A percentile compares a stretch with the other conserved stretches of the same genome.
phyloP scores from a whole-genome alignment of 179 eudicot genomes.

The Silene coronaria region DNA sequence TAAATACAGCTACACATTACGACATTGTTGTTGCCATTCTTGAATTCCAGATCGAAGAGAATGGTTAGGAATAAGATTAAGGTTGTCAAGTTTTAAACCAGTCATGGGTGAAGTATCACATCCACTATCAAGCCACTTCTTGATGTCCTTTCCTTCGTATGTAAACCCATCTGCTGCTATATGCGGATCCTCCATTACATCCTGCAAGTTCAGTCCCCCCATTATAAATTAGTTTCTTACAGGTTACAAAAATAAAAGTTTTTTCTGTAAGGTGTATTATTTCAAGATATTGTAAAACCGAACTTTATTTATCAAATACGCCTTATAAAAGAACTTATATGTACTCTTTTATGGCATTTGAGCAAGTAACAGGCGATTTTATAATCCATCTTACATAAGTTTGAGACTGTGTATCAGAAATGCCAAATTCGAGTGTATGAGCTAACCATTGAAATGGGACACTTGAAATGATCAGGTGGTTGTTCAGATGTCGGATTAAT shows the following conservation, averaged over 20 bases:
- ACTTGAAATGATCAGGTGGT: constrained; percentile 40
- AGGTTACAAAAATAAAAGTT: background rate
- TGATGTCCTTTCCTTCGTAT: constrained; percentile 36
- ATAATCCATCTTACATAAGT: too few species aligned
- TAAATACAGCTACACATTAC: background rate
- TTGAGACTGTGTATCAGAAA: too few species aligned
- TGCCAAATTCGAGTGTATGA: background rate
- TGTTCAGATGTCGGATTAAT: constrained; percentile 23
- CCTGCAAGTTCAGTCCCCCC: constrained; percentile 25
- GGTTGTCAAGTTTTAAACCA: constrained; percentile 23
- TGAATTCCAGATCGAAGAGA: constrained; percentile 35
- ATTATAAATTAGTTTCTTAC: background rate
- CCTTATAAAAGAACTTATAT: too few species aligned
- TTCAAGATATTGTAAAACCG: too few species aligned
- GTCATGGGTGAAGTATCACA: constrained; percentile 43
- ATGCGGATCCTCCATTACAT: constrained; percentile 40
- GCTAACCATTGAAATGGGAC: constrained; percentile 41
- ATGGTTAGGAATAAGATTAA: constrained; percentile 32
- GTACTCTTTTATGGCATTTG: too few species aligned
- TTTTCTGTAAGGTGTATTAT: background rate
- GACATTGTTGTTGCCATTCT: constrained; percentile 25
- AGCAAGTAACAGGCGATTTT: too few species aligned
- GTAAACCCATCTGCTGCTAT: constrained; percentile 39
- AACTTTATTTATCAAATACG: too few species aligned
- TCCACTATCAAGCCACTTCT: constrained; percentile 34